phyloP scores from a whole-genome alignment of 2,329 filamentous ascomycete species.

The Scedosporium aurantiacum region DNA sequence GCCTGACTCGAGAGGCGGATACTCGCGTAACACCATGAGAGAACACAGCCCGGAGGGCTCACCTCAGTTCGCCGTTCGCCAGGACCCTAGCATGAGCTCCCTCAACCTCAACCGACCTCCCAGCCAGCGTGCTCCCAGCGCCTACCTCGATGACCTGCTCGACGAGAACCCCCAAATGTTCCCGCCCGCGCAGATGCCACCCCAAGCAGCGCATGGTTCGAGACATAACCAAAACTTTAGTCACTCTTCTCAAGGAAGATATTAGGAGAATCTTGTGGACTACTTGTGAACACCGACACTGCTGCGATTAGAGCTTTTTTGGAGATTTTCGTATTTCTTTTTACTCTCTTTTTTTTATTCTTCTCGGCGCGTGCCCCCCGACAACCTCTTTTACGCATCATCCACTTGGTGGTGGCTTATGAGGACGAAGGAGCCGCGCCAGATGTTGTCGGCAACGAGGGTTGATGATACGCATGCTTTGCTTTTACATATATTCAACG shows the following conservation, averaged over 20 bases:
- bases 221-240: conserved; percentile 16
- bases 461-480: not conserved
- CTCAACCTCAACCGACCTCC: conserved; percentile 54
- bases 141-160: conserved; percentile 81
- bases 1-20: conserved; percentile 37
- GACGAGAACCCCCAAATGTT: conserved; percentile 55
- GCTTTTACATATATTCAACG: not conserved
- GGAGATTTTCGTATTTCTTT: no score
- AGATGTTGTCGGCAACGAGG: not conserved
- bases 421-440: not conserved
- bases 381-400: no score
- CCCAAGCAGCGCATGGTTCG: conserved; percentile 2
- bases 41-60: conserved; percentile 53
- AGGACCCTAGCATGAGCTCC: conserved; percentile 51
- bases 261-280: not conserved
- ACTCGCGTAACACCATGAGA: conserved; percentile 27
- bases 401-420: no score
- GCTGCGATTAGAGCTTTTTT: not conserved
- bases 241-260: conserved; percentile 15
- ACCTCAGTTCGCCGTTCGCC: conserved; percentile 41
- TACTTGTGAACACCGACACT: not conserved
- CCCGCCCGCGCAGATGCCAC: conserved; percentile 31
- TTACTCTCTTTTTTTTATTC: no score
- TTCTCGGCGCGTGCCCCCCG: no score
- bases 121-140: conserved; percentile 69